Percentiles rank a stretch among this genome's conserved stretches.
Conservation (phyloP, 1,139 yeast species). For the Scheffersomyces quercinus region DNA sequence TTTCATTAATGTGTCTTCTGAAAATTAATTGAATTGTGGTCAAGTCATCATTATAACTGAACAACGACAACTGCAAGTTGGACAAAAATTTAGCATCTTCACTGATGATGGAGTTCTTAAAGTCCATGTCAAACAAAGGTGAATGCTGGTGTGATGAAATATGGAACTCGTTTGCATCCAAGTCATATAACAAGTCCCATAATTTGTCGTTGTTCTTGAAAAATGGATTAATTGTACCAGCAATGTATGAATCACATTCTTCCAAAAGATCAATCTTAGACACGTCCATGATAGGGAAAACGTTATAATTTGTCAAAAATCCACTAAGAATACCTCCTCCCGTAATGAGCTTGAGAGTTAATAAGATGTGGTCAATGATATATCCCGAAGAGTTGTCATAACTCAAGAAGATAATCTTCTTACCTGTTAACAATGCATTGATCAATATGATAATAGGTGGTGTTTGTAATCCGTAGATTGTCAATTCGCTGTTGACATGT, state of each 20-base stretch:
- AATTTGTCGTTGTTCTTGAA: conserved; percentile 56
- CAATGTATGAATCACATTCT: conserved; percentile 55
- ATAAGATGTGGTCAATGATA: conserved; percentile 56
- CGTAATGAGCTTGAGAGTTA: conserved; percentile 53
- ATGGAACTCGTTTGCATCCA: conserved; percentile 49
- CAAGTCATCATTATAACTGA: conserved; percentile 49
- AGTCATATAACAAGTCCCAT: conserved; percentile 63
- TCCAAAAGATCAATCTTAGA: conserved; percentile 59
- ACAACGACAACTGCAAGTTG: conserved; percentile 44
- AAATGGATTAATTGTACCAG: conserved; percentile 70
- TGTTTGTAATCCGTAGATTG: conserved; percentile 57
- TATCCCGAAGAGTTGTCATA: conserved; percentile 55
- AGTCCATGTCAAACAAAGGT: conserved; percentile 14
- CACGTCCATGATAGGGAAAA: conserved; percentile 65
- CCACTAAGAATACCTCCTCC: conserved; percentile 64
- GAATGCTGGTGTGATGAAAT: conserved; percentile 22
- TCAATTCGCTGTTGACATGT: conserved; percentile 37
- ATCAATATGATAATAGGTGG: conserved; percentile 59
- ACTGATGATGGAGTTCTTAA: conserved; percentile 39
- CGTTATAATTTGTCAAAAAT: conserved; percentile 43
- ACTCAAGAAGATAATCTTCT: conserved; percentile 54
- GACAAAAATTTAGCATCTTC: conserved; percentile 52
- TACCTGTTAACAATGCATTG: conserved; percentile 60
- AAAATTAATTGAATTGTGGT: conserved; percentile 49
- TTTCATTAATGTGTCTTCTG: conserved; percentile 49